Percentiles rank a stretch among this genome's conserved stretches.
Evolutionary conservation across 2,329 filamentous ascomycete species (phyloP).

Genomic region (Beauveria varroae): DNA sequence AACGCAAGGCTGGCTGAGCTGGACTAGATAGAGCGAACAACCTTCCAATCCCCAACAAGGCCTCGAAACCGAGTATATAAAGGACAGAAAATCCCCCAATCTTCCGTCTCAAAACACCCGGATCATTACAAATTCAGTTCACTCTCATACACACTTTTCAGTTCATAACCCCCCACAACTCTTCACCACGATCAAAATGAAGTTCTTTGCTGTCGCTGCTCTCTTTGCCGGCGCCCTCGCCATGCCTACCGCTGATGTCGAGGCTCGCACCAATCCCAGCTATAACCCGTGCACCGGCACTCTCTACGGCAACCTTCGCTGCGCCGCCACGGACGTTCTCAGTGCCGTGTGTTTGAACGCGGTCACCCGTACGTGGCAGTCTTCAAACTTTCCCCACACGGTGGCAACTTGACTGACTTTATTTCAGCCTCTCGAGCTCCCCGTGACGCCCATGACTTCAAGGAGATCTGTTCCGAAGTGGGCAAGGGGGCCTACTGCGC

Average conservation of each 20-base stretch:
- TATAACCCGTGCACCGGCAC: constrained; percentile 9
- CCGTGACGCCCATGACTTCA: background rate
- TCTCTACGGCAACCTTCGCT: constrained; percentile 13
- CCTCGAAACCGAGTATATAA: background rate
- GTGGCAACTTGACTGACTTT: background rate
- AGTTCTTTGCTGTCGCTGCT: constrained; percentile 15
- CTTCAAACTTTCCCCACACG: no score
- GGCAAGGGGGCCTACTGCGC: constrained; percentile 9
- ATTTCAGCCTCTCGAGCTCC: background rate
- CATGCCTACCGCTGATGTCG: constrained; percentile 10
- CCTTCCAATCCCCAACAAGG: background rate
- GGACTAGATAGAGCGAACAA: background rate
- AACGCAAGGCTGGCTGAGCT: background rate
- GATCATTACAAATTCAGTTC: background rate
- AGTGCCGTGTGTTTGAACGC: constrained; percentile 11
- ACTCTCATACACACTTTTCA: background rate
- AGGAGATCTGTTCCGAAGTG: background rate
- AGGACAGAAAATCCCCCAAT: background rate
- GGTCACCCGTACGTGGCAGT: background rate
- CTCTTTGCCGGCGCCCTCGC: constrained; percentile 15
- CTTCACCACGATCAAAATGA: constrained; percentile 14
- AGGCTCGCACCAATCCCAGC: background rate
- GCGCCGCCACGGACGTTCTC: constrained; percentile 14
- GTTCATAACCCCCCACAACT: background rate
- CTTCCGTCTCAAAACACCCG: background rate